Percentiles rank a stretch among this genome's conserved stretches.
Conservation (phyloP, 2,329 filamentous ascomycete species). For the Colletotrichum echinochloae region DNA sequence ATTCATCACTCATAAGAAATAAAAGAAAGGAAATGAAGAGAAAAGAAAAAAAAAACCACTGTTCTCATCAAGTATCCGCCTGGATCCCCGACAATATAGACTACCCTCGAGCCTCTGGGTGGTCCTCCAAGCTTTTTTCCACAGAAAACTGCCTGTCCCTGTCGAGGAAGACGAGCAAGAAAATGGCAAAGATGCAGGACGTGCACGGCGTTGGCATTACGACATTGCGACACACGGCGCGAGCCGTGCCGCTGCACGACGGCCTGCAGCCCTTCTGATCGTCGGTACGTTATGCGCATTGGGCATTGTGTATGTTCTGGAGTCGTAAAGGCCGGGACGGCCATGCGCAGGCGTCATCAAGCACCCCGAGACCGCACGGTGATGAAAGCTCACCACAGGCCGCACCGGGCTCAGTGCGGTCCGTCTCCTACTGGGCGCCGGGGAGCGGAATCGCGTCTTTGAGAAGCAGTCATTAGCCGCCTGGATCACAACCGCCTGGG, state of each 20-base stretch:
- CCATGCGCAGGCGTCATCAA: neutral
- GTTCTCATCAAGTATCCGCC: no score
- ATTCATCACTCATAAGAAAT: neutral
- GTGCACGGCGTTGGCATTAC: neutral
- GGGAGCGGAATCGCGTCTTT: neutral
- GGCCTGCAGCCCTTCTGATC: neutral
- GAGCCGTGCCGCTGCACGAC: neutral
- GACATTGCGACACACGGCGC: no score
- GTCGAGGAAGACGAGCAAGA: neutral
- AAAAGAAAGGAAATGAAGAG: neutral
- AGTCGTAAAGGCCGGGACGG: neutral
- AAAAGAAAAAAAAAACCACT: neutral
- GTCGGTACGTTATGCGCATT: neutral
- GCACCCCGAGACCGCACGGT: neutral
- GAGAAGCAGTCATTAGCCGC: neutral
- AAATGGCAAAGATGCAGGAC: neutral
- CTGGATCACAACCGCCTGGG: neutral
- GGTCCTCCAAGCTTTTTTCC: neutral
- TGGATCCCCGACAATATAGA: neutral
- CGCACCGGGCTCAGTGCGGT: neutral
- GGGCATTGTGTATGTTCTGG: neutral
- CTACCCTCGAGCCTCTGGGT: neutral
- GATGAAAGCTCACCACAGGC: neutral
- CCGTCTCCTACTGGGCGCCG: neutral
- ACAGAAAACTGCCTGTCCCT: neutral